Percentiles rank a stretch among this genome's conserved stretches.
Conservation (phyloP, 192 early-diverging fungal genomes). For the Chytriomyces sp. region DNA sequence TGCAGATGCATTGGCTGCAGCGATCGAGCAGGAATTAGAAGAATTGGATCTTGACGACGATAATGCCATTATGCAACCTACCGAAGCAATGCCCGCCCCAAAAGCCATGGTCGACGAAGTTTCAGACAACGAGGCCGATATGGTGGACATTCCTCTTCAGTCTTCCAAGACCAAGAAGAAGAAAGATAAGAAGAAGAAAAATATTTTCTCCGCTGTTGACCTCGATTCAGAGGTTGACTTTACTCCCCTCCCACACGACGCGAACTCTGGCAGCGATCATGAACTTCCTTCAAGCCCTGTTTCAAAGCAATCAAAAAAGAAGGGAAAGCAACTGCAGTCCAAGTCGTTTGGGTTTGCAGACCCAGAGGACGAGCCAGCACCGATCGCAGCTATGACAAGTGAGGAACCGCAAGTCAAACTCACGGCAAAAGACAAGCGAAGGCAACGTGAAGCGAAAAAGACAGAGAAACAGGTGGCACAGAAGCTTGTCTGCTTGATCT, state of each 20-base stretch:
- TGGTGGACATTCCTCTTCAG: not conserved
- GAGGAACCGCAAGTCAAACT: not conserved
- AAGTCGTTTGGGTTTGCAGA: not conserved
- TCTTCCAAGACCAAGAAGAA: not conserved
- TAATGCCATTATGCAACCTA: not conserved
- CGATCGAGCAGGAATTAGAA: not conserved
- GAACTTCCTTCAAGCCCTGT: not conserved
- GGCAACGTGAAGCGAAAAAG: constrained; percentile 29
- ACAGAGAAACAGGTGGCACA: constrained; percentile 10
- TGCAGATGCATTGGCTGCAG: not conserved
- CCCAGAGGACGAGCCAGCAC: not conserved
- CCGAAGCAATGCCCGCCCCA: not conserved
- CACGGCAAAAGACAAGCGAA: constrained; percentile 37
- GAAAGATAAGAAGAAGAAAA: not conserved
- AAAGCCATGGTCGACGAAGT: not conserved
- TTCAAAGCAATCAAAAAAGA: constrained; percentile 1
- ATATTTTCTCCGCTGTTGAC: not conserved
- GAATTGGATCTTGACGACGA: constrained; percentile 25
- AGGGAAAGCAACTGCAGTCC: not conserved
- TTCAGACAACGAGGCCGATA: not conserved
- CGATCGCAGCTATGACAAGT: not conserved
- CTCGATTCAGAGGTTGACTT: not conserved
- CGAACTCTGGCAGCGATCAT: not conserved
- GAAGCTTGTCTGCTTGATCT: constrained; percentile 76
- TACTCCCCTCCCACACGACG: not conserved